These are phyloP conservation scores for Alternaria triticina DNA, from an alignment of 2,329 filamentous ascomycete genomes.

Conservation along the genomic window DNA sequence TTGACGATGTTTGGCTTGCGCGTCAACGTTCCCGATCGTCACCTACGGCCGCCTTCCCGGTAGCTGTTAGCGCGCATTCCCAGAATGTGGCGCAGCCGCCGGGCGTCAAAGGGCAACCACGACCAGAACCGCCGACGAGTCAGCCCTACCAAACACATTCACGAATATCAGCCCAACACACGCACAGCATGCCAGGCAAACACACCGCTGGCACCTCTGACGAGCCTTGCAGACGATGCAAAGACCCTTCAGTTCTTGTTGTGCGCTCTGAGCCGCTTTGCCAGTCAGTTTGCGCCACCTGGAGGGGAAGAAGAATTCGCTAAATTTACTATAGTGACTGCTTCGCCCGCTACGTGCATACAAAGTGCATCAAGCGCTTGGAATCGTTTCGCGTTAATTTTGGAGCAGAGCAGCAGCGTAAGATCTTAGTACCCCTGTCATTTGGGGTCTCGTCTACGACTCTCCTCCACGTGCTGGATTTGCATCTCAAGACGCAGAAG, in stretches of 20 bases:
- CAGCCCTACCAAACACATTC: constrained; percentile 14
- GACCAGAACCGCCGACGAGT: constrained; percentile 3
- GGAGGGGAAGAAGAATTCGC: constrained; percentile 7
- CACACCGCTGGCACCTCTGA: constrained; percentile 17
- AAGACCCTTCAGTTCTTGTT: constrained; percentile 57
- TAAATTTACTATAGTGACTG: constrained; percentile 63
- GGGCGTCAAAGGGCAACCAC: constrained; percentile 4
- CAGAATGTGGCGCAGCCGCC: constrained; percentile 20
- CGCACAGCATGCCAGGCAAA: constrained; percentile 43
- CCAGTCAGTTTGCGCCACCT: constrained; percentile 52
- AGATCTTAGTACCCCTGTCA: constrained; percentile 79
- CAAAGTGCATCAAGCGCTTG: constrained; percentile 81
- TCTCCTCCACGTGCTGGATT: constrained; percentile 76
- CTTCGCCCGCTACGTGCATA: constrained; percentile 77
- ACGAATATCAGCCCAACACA: constrained; percentile 9
- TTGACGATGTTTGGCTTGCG: constrained; percentile 24
- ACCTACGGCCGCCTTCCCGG: constrained; percentile 18
- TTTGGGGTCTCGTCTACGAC: constrained; percentile 81
- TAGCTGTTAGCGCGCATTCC: constrained; percentile 19
- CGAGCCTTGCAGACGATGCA: constrained; percentile 64
- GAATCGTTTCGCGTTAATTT: constrained; percentile 66
- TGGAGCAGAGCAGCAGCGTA: constrained; percentile 54
- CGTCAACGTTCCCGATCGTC: constrained; percentile 18
- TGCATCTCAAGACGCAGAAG: constrained; percentile 70
- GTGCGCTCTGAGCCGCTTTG: constrained; percentile 67